phyloP scores from a whole-genome alignment of 73 alveolate species.

The Paramecium primaurelia region DNA sequence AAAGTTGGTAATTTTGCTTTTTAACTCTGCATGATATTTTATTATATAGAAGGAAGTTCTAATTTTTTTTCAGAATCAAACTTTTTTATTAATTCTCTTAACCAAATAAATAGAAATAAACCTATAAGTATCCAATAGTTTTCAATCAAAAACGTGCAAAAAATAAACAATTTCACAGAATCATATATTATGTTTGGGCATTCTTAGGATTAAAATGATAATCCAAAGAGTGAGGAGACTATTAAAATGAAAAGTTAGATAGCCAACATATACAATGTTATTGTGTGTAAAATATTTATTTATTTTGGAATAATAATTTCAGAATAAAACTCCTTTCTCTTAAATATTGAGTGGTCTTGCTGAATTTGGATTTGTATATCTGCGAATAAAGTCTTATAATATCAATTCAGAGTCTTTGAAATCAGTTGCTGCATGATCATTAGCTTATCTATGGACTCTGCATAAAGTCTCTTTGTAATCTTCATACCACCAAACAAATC shows the following conservation, averaged over 20 bases:
- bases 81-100: background rate
- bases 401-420: conserved; percentile 82
- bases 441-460: conserved; percentile 87
- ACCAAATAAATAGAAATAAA: background rate
- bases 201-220: background rate
- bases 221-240: background rate
- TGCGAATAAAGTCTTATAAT: conserved; percentile 80
- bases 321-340: conserved; percentile 32
- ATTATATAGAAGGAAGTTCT: background rate
- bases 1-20: background rate
- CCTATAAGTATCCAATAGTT: background rate
- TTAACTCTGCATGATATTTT: background rate
- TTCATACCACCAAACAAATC: conserved; percentile 83
- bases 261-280: background rate
- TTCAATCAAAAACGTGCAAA: background rate
- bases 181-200: background rate
- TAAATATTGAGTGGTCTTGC: conserved; percentile 67
- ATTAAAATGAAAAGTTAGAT: background rate
- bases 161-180: background rate
- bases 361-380: conserved; percentile 80
- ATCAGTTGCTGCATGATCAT: conserved; percentile 82
- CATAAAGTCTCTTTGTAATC: conserved; percentile 79
- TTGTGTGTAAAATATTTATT: background rate
- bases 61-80: background rate
- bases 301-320: conserved; percentile 13